These are phyloP conservation scores for Trametopsis cervina DNA, from an alignment of 768 basidiomycete species.

Conservation along the genomic window DNA sequence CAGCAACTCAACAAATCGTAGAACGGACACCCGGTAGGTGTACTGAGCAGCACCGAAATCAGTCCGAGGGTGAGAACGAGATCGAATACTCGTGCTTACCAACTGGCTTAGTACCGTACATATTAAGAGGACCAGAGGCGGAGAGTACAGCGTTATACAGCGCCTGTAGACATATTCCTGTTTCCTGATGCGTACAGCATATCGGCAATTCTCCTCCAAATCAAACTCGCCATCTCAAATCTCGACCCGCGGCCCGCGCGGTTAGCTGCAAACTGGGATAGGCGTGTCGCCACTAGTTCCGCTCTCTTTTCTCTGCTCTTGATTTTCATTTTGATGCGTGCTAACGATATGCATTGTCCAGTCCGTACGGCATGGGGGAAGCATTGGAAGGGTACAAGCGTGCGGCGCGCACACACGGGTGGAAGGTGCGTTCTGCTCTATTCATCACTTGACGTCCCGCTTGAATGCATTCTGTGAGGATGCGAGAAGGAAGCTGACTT, in stretches of 20 bases:
- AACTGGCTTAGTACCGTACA: too few relatives aligned
- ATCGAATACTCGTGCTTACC: too few relatives aligned
- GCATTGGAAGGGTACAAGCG: conserved; percentile 58
- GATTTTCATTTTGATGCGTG: background rate
- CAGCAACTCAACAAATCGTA: too few relatives aligned
- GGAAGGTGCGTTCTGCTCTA: conserved; percentile 36
- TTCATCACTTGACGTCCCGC: background rate
- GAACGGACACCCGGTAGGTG: too few relatives aligned
- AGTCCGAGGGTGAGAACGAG: too few relatives aligned
- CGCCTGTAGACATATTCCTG: too few relatives aligned
- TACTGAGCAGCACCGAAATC: too few relatives aligned
- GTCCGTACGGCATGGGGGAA: conserved; percentile 44
- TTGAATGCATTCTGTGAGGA: too few relatives aligned
- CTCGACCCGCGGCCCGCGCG: conserved; percentile 58
- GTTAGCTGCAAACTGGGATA: conserved; percentile 44
- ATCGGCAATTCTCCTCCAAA: conserved; percentile 48
- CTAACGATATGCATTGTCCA: too few relatives aligned
- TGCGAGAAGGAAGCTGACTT: too few relatives aligned
- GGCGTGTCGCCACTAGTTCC: conserved; percentile 23
- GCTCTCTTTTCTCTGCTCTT: background rate
- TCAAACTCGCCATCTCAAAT: conserved; percentile 63
- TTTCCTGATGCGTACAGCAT: conserved; percentile 21
- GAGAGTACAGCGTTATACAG: too few relatives aligned
- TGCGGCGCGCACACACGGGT: conserved; percentile 58
- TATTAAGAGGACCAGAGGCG: too few relatives aligned